Evolutionary conservation across 768 basidiomycete genomes (phyloP).

Genomic region (Lactarius indigo): DNA sequence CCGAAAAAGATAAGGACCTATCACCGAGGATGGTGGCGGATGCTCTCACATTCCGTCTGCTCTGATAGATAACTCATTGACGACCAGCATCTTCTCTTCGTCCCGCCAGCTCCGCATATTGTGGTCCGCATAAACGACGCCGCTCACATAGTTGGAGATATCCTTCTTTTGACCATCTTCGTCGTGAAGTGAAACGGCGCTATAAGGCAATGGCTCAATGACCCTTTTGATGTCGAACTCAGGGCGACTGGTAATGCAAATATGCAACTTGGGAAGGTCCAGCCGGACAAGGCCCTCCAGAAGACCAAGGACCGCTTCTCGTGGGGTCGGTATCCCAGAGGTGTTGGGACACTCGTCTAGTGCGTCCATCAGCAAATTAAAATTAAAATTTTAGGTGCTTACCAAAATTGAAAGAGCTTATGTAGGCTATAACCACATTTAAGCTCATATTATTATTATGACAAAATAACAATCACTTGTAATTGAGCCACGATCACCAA

Average conservation of each 20-base stretch:
- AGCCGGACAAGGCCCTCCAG: not conserved
- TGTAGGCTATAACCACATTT: no score
- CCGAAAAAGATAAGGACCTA: not conserved
- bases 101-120: not conserved
- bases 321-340: not conserved
- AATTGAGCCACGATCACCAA: no score
- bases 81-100: not conserved
- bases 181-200: not conserved
- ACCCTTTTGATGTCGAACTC: not conserved
- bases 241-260: not conserved
- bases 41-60: not conserved
- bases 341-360: not conserved
- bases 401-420: no score
- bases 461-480: no score
- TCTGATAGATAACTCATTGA: not conserved
- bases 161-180: not conserved
- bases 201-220: not conserved
- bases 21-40: accelerated
- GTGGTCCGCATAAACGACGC: not conserved
- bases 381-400: no score
- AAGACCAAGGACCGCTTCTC: not conserved
- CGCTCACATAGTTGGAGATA: not conserved
- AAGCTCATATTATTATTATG: no score
- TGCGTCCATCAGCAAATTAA: no score
- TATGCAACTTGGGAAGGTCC: not conserved